A percentile compares a stretch with the other conserved stretches of the same genome.
phyloP scores from a whole-genome alignment of 2,329 filamentous ascomycete genomes.

The Arachnomyces sp. region DNA sequence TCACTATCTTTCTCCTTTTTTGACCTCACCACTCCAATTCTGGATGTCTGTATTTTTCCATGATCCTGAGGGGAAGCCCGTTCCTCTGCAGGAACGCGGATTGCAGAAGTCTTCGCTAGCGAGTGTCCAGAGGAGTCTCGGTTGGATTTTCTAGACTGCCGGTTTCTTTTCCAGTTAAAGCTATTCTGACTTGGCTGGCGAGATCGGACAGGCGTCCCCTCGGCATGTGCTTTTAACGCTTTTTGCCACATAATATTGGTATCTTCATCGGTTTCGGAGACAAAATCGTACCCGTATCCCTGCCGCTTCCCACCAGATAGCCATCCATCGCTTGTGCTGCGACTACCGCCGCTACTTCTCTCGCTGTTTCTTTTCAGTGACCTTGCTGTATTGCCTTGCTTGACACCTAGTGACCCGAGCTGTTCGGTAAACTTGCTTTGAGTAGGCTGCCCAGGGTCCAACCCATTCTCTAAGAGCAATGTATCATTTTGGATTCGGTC shows the following conservation, averaged over 20 bases:
- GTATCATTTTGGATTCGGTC: no score
- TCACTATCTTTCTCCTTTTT: slow-evolving; percentile 9
- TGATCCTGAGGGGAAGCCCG: background rate
- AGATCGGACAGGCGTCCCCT: background rate
- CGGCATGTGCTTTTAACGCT: background rate
- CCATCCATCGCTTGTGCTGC: slow-evolving; percentile 30
- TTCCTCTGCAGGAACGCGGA: no score
- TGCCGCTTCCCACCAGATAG: slow-evolving; percentile 33
- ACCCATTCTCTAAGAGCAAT: background rate
- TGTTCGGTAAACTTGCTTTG: slow-evolving; percentile 29
- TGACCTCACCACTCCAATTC: slow-evolving; percentile 7
- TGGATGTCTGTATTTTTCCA: slow-evolving; percentile 10
- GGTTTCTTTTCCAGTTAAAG: background rate
- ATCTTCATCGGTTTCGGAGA: slow-evolving; percentile 19
- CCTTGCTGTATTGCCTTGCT: no score
- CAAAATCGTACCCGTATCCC: slow-evolving; percentile 33
- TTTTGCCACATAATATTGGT: slow-evolving; percentile 1
- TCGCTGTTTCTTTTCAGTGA: no score
- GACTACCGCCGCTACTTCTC: background rate
- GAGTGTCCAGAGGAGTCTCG: no score
- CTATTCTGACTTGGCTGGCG: no score
- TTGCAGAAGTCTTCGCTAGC: no score
- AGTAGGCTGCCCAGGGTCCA: slow-evolving; percentile 3
- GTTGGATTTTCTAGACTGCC: no score
- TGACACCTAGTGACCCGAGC: slow-evolving; percentile 12